These are phyloP conservation scores for Carex kokanica DNA, from an alignment of 176 grass and related monocot genomes.

Conservation along the genomic window DNA sequence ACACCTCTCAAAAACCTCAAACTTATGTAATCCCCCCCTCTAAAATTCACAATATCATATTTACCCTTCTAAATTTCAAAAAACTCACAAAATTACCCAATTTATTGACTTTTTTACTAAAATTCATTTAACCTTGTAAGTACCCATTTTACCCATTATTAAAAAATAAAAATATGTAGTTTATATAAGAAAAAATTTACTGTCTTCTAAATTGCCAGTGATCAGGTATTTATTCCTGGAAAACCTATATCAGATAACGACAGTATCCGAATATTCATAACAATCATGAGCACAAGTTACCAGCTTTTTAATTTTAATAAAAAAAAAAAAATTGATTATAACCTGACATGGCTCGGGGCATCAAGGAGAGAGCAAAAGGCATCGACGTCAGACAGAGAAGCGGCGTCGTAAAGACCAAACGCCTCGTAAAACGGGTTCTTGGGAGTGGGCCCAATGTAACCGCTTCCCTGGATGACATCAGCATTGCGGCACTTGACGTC, in stretches of 20 bases:
- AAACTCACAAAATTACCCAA: too few species aligned
- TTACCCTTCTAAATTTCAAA: too few species aligned
- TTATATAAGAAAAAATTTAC: too few species aligned
- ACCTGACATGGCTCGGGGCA: conserved; percentile 42
- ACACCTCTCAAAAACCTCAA: too few species aligned
- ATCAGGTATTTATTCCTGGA: neutral
- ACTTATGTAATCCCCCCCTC: too few species aligned
- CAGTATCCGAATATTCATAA: neutral
- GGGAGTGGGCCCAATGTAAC: conserved; percentile 48
- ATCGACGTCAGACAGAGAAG: conserved; percentile 45
- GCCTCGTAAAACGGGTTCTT: conserved; percentile 65
- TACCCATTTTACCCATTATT: too few species aligned
- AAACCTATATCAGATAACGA: neutral
- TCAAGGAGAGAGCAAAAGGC: conserved; percentile 63
- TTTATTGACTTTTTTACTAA: too few species aligned
- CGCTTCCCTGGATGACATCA: conserved; percentile 62
- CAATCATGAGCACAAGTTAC: neutral
- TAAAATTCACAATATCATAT: too few species aligned
- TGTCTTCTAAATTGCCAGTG: neutral
- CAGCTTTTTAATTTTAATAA: neutral
- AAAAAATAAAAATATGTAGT: too few species aligned
- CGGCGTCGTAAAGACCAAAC: conserved; percentile 60
- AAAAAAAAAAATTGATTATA: neutral
- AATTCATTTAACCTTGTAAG: too few species aligned
- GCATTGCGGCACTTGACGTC: conserved; percentile 62